Percentiles rank a stretch among this genome's conserved stretches.
Conservation (phyloP, 345 rosid genomes). For the Gossypioides kirkii region DNA sequence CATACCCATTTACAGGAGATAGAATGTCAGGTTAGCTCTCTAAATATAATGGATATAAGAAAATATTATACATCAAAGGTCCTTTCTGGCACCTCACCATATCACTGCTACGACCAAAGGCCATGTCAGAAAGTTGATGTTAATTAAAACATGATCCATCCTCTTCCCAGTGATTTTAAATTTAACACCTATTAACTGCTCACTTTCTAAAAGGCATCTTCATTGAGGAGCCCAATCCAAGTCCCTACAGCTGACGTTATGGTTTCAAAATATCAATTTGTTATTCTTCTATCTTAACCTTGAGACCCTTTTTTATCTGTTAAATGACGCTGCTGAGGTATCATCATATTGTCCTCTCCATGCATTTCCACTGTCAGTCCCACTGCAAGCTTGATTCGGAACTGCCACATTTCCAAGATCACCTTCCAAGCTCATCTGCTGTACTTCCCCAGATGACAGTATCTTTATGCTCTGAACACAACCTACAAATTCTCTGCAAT, state of each 20-base stretch:
- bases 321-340: conserved; percentile 76
- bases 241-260: background rate
- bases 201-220: background rate
- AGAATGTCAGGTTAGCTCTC: conserved; percentile 11
- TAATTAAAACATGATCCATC: background rate
- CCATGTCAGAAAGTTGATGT: conserved; percentile 3
- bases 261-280: background rate
- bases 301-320: conserved; percentile 32
- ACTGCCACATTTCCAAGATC: conserved; percentile 67
- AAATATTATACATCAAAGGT: conserved; percentile 2
- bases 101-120: background rate
- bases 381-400: conserved; percentile 81
- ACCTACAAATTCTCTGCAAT: conserved; percentile 77
- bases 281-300: background rate
- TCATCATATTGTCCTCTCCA: conserved; percentile 85
- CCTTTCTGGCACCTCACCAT: background rate
- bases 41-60: background rate
- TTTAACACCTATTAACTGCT: background rate
- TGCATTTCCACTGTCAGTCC: conserved; percentile 76
- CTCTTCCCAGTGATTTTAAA: background rate
- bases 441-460: conserved; percentile 83
- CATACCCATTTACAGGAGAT: conserved; percentile 25
- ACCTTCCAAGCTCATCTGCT: conserved; percentile 94
- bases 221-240: background rate
- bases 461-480: conserved; percentile 90